phyloP scores from a whole-genome alignment of 106 monocot genomes.

The Vanilla planifolia region DNA sequence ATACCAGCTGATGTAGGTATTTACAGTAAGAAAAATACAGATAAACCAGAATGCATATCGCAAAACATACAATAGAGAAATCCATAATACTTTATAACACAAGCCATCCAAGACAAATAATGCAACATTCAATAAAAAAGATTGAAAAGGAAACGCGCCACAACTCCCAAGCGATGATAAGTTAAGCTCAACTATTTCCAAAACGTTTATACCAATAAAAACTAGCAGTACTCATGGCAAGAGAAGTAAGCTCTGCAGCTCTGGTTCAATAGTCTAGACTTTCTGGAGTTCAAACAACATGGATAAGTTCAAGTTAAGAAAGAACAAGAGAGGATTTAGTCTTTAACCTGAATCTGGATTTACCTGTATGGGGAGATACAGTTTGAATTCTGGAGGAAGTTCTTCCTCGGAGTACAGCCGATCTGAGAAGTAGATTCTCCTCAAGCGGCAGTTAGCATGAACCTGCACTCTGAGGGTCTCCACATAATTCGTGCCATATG shows the following conservation, averaged over 20 bases:
- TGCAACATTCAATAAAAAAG: too few relatives aligned
- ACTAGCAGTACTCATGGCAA: too few relatives aligned
- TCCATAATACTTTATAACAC: too few relatives aligned
- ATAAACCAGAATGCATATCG: too few relatives aligned
- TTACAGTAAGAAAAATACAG: too few relatives aligned
- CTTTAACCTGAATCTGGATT: not conserved
- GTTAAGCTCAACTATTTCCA: too few relatives aligned
- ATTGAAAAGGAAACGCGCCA: too few relatives aligned
- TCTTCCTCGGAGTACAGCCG: conserved; percentile 95
- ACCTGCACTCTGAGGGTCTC: conserved; percentile 93
- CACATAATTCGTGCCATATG: conserved; percentile 97
- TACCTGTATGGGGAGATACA: conserved; percentile 95
- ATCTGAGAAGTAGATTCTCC: conserved; percentile 94
- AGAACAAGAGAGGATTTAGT: not conserved
- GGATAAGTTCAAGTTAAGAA: not conserved
- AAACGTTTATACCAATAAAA: too few relatives aligned
- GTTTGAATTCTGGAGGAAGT: conserved; percentile 93
- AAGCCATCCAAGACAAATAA: too few relatives aligned
- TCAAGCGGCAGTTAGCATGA: conserved; percentile 92
- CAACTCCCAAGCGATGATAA: too few relatives aligned
- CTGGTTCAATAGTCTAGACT: not conserved
- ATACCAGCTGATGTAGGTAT: too few relatives aligned
- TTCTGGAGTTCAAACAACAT: conserved; percentile 6
- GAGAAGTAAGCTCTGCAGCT: not conserved
- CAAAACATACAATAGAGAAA: too few relatives aligned